Conservation (phyloP, 2,329 filamentous ascomycete genomes). For the Ophiognomonia clavigignenti-juglandacearum region DNA sequence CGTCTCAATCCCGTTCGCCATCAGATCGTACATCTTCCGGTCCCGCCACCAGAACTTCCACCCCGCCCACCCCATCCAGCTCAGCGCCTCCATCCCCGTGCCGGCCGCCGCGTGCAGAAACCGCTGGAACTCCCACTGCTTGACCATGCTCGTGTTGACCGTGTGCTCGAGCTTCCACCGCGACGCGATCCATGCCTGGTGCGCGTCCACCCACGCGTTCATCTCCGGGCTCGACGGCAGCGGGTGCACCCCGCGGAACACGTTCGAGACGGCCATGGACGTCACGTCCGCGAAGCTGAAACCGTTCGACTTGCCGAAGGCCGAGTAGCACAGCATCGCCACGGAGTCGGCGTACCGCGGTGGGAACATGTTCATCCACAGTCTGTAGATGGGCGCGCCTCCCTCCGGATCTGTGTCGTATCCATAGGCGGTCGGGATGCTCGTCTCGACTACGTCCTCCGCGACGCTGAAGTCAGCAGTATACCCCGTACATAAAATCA, state of each 20-base stretch:
- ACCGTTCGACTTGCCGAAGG: constrained; percentile 27
- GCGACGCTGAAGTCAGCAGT: constrained; percentile 12
- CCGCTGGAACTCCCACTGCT: constrained; percentile 14
- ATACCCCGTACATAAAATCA: constrained; percentile 15
- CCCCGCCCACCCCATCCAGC: constrained; percentile 15
- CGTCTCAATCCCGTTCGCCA: constrained; percentile 15
- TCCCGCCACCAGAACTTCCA: constrained; percentile 16
- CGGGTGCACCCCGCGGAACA: constrained; percentile 33
- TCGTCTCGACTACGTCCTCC: constrained; percentile 7
- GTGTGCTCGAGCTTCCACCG: constrained; percentile 22
- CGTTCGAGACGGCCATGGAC: constrained; percentile 38
- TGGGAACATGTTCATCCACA: constrained; percentile 17
- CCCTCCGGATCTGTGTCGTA: background rate
- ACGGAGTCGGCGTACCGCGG: constrained; percentile 28
- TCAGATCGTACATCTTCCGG: constrained; percentile 14
- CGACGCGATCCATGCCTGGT: constrained; percentile 28
- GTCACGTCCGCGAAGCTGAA: constrained; percentile 37
- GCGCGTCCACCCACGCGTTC: constrained; percentile 27
- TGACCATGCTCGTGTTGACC: constrained; percentile 11
- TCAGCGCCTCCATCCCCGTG: constrained; percentile 15
- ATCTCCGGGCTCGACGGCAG: constrained; percentile 34
- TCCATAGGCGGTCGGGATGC: constrained; percentile 8
- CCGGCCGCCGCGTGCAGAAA: constrained; percentile 16
- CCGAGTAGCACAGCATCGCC: constrained; percentile 35
- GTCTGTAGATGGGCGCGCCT: constrained; percentile 6